Base-by-base conservation (phyloP, 306 rosid genomes). In the Prinsepia uniflora region DNA sequence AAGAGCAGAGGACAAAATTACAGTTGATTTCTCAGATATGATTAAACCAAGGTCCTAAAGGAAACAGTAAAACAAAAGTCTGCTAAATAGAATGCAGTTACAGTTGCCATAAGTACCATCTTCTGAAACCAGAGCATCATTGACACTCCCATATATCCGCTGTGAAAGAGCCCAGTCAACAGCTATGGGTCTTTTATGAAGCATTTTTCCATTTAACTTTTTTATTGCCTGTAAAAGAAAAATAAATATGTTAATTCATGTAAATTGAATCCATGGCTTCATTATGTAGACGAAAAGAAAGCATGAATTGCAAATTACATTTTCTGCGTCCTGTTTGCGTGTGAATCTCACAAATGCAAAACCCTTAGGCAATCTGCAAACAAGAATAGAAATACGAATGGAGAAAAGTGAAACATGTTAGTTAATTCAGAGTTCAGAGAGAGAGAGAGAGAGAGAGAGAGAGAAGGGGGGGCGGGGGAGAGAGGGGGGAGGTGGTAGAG, bases 101-200 rank as follows among this genome's bases (percentile, higher is more conserved):
- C 49, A 22, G 42, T 17, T 9, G 10, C 2, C 46, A 34, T n/a
- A 80, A 63, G 71, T 82, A 94, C 99, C 97, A 62, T 81, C 64
- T 75, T 83, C 92, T 65, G 88, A 78, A 54, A 77, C 80, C 81
- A 76, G 39, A 18, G 72, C 82, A 71, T 75, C 77, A 63, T 70
- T 46, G 69, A 81, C 86, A 67, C 81, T 80, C 48, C 75, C 84
- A 80, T 87, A 94, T 70, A 91, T 58, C 82, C 89, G 85, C 90
- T 94, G 91, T 5, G 99, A 75, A 79, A 94, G 84, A 76, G 97
- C 96, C 96, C 96, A 94, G 69, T 94, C 99, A 83, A 94, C 99
- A 79, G 99, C 97, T 75, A 94, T 83, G 52, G 85, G 78, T 71
- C 99, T 92, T 75, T 86, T 91, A 48, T 74, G 80, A 75, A 94